phyloP scores from a whole-genome alignment of 176 grass and related monocot species.

The Areca catechu region DNA sequence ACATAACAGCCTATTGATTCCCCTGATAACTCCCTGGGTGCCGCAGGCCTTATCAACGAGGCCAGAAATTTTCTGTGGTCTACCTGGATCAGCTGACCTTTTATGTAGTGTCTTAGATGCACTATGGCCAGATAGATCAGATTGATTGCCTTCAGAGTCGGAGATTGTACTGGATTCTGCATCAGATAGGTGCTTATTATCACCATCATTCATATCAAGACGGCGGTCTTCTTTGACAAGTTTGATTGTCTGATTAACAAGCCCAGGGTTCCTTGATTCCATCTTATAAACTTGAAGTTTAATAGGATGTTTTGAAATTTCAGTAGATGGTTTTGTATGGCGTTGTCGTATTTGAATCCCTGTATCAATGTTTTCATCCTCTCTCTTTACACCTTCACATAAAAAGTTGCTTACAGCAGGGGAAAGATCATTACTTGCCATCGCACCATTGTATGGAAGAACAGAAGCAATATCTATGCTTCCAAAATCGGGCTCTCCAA shows the following conservation, averaged over 20 bases:
- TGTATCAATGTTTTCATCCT: slow-evolving; percentile 24
- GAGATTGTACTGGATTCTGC: background rate
- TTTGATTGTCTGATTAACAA: slow-evolving; percentile 45
- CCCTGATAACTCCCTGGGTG: slow-evolving; percentile 19
- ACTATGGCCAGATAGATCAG: slow-evolving; percentile 1
- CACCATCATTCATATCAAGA: slow-evolving; percentile 21
- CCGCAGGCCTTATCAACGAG: background rate
- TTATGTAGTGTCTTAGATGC: background rate
- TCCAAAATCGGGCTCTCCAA: background rate
- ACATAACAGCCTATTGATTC: slow-evolving; percentile 8
- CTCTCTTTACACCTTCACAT: slow-evolving; percentile 12
- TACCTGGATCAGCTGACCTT: background rate
- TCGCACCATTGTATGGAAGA: background rate
- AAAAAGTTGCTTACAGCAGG: slow-evolving; percentile 8
- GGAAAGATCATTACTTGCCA: background rate
- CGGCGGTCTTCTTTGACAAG: slow-evolving; percentile 24
- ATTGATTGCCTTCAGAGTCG: background rate
- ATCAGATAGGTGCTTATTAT: background rate
- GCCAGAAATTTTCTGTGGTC: background rate
- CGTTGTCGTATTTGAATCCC: slow-evolving; percentile 30
- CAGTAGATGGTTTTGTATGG: background rate
- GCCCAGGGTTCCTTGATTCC: slow-evolving; percentile 44
- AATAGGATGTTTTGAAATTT: background rate
- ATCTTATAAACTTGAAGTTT: slow-evolving; percentile 53
- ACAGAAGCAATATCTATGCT: background rate